phyloP scores from a whole-genome alignment of 1,139 yeast species.

The Komagataea norvegica region DNA sequence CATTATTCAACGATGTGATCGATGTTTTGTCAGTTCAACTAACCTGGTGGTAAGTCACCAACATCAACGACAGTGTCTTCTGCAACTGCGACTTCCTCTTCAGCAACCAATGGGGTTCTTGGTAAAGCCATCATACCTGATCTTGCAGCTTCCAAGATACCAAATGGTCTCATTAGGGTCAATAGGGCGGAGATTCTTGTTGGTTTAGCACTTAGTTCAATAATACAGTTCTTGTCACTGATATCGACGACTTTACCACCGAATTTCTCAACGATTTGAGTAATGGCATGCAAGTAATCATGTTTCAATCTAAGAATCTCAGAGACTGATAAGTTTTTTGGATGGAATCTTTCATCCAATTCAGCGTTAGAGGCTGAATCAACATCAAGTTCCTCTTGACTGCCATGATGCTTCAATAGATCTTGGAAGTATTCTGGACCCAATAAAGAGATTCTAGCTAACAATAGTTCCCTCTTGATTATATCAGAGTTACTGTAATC shows the following conservation, averaged over 20 bases:
- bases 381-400: slow-evolving; percentile 15
- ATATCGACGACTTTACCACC: slow-evolving; percentile 93
- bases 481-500: slow-evolving; percentile 90
- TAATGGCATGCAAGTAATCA: slow-evolving; percentile 78
- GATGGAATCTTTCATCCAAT: slow-evolving; percentile 59
- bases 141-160: slow-evolving; percentile 92
- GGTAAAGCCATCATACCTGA: slow-evolving; percentile 99
- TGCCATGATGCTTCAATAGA: slow-evolving; percentile 73
- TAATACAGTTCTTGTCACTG: slow-evolving; percentile 88
- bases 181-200: slow-evolving; percentile 81
- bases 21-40: slow-evolving; percentile 22
- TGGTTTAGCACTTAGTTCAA: slow-evolving; percentile 93
- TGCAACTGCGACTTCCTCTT: slow-evolving; percentile 44
- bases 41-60: slow-evolving; percentile 93
- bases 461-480: slow-evolving; percentile 81
- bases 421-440: slow-evolving; percentile 98
- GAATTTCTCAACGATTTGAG: slow-evolving; percentile 75
- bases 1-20: too few relatives aligned
- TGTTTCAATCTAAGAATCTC: slow-evolving; percentile 95
- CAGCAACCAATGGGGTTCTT: slow-evolving; percentile 72
- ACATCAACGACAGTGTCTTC: slow-evolving; percentile 66
- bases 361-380: slow-evolving; percentile 15
- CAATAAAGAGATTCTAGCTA: slow-evolving; percentile 85
- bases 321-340: slow-evolving; percentile 83
- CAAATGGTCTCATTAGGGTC: slow-evolving; percentile 89